Evolutionary conservation across 1,284 basidiomycete genomes (phyloP).

Genomic region (Tausonia pullulans): DNA sequence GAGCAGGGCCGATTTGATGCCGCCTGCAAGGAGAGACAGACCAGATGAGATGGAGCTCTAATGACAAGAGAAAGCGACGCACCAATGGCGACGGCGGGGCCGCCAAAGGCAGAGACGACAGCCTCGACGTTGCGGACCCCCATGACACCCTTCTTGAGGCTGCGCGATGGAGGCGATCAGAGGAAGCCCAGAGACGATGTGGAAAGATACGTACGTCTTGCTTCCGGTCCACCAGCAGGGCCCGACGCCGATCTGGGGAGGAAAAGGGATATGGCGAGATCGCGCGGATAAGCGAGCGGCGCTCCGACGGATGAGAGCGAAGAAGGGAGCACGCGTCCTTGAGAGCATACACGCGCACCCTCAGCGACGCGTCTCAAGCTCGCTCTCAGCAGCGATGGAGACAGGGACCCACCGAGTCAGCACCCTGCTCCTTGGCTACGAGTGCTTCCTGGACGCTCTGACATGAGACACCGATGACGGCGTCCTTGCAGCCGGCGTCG

Average conservation of each 20-base stretch:
- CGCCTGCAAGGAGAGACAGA: slow-evolving; percentile 43
- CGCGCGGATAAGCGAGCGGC: no score
- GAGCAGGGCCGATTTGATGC: slow-evolving; percentile 65
- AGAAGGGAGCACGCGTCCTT: no score
- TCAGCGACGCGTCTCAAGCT: no score
- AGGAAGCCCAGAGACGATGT: not conserved
- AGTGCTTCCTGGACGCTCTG: slow-evolving; percentile 55
- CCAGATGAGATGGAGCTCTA: not conserved
- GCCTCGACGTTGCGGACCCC: slow-evolving; percentile 55
- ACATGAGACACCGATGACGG: slow-evolving; percentile 74
- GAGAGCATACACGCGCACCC: no score
- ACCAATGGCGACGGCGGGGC: slow-evolving; percentile 71
- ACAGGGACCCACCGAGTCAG: slow-evolving; percentile 53
- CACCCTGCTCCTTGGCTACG: slow-evolving; percentile 42
- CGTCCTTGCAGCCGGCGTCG: slow-evolving; percentile 30
- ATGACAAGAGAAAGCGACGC: slow-evolving; percentile 20
- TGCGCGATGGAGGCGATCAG: not conserved
- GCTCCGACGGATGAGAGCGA: no score
- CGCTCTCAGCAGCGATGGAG: no score
- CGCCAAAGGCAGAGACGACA: slow-evolving; percentile 53
- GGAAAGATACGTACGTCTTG: slow-evolving; percentile 44
- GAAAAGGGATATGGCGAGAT: no score
- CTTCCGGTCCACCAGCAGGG: slow-evolving; percentile 62
- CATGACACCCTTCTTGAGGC: slow-evolving; percentile 36
- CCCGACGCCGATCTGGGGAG: slow-evolving; percentile 50